A percentile compares a stretch with the other conserved stretches of the same genome.
Conservation (phyloP, 1,284 basidiomycete species). For the Naganishia sp. region DNA sequence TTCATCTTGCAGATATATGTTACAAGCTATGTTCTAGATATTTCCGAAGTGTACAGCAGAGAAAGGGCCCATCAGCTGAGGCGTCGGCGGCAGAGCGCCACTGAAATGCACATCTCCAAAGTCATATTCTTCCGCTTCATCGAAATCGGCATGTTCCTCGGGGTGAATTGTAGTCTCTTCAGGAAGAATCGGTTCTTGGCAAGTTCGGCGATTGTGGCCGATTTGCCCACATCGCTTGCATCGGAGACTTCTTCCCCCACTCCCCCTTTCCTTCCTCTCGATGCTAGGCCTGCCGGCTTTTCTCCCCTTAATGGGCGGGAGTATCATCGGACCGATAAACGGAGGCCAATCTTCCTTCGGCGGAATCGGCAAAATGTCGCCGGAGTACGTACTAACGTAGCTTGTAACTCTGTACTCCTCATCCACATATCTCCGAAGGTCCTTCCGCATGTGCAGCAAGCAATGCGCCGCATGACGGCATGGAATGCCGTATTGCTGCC, state of each 20-base stretch:
- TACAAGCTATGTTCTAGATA: neutral
- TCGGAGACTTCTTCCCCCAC: neutral
- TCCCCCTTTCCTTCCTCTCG: neutral
- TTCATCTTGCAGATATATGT: neutral
- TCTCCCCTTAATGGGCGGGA: neutral
- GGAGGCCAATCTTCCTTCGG: neutral
- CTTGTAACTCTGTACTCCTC: neutral
- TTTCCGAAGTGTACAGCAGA: neutral
- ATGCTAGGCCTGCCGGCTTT: neutral
- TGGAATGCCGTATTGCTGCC: neutral
- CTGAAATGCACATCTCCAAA: neutral
- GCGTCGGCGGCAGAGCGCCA: neutral
- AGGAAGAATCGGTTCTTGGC: neutral
- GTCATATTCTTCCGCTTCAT: neutral
- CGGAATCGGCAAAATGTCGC: neutral
- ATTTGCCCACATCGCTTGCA: neutral
- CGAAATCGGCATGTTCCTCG: neutral
- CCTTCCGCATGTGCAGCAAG: neutral
- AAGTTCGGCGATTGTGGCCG: neutral
- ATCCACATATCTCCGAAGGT: neutral
- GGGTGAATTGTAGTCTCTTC: neutral
- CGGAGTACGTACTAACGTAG: neutral
- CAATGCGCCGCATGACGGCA: neutral
- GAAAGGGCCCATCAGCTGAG: neutral
- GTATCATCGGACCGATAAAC: neutral